Base-by-base conservation (phyloP, 305 asterid species). In the Andrographis paniculata region DNA sequence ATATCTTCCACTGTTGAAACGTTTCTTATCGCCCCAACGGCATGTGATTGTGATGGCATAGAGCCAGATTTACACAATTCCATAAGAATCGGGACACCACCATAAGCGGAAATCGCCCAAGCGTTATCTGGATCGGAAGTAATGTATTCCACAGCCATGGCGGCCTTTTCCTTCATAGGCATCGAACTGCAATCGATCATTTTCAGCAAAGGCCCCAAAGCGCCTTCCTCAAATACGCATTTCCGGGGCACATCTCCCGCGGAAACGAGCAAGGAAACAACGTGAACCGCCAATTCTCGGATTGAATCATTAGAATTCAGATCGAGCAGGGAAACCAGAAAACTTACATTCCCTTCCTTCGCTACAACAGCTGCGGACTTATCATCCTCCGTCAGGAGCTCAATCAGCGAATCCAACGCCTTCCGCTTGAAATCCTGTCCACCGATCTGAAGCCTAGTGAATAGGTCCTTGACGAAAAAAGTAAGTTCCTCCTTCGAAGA, bases 101-200 rank as follows among this genome's bases (percentile, higher is more conserved):
- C 87, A 30, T 89, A 89, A 6, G 98, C 96, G 1, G 87, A 80
- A 51, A 89, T 63, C 9, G 98, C 98, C 98, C 98, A 89, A 4
- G 92, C 91, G 54, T 89, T 82, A 48, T 89, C 95, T 16, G 84
- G 63, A 64, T 85, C 96, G 17, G 65, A 60, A 2, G 98, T 85
- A 20, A 89, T 80, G 59, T 67, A 72, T 43, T 89, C 96, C 45
- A 89, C 94, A 1, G 94, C 95, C 86, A 85, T 65, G 47, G 73
- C 80, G 14, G 94, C 98, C 55, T 73, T 85, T 49, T 85, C 95
- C 64, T 89, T 89, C 69, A 78, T 49, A 9, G 71, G 65, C 74
- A 68, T 70, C 22, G 94, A 62, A 41, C 91, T 66, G 41, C 77
- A 72, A 59, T 89, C 94, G 22, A 89, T 69, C 3, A 70, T 65